phyloP scores from a whole-genome alignment of 1,284 basidiomycete species.

The Boletus semigastroideus region DNA sequence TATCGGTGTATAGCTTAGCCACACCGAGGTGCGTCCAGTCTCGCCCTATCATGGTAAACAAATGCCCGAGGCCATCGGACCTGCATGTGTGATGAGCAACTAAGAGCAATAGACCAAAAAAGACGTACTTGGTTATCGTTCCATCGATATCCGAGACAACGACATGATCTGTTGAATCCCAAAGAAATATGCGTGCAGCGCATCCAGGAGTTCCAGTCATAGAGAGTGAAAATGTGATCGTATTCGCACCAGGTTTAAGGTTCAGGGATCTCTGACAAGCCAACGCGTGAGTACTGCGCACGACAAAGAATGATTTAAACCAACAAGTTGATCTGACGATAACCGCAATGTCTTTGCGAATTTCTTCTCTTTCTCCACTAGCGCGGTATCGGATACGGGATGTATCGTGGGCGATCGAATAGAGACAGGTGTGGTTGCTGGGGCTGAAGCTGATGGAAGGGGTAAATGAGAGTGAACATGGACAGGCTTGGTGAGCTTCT shows the following conservation, averaged over 20 bases:
- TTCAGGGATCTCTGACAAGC: constrained; percentile 74
- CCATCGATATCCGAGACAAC: constrained; percentile 99
- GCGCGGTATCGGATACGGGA: constrained; percentile 16
- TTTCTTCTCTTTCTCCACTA: constrained; percentile 36
- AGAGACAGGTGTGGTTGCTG: constrained; percentile 26
- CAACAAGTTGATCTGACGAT: constrained; percentile 78
- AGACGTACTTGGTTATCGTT: constrained; percentile 91
- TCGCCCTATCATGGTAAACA: constrained; percentile 98
- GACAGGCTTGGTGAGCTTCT: constrained; percentile 12
- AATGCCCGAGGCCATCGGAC: constrained; percentile 95
- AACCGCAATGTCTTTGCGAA: constrained; percentile 93
- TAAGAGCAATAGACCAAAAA: neutral
- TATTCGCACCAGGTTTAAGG: constrained; percentile 87
- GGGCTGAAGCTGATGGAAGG: constrained; percentile 25
- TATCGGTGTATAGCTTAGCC: constrained; percentile 98
- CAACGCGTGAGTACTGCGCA: constrained; percentile 2
- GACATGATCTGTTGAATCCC: constrained; percentile 88
- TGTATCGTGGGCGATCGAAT: constrained; percentile 22
- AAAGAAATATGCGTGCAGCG: constrained; percentile 92
- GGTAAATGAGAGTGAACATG: constrained; percentile 2
- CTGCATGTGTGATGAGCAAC: constrained; percentile 39
- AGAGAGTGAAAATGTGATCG: constrained; percentile 94
- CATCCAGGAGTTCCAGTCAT: constrained; percentile 85
- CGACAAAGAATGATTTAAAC: constrained; percentile 20
- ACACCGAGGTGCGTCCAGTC: constrained; percentile 99